Base-by-base conservation (phyloP, 345 rosid genomes). In the Orychophragmus violaceus region DNA sequence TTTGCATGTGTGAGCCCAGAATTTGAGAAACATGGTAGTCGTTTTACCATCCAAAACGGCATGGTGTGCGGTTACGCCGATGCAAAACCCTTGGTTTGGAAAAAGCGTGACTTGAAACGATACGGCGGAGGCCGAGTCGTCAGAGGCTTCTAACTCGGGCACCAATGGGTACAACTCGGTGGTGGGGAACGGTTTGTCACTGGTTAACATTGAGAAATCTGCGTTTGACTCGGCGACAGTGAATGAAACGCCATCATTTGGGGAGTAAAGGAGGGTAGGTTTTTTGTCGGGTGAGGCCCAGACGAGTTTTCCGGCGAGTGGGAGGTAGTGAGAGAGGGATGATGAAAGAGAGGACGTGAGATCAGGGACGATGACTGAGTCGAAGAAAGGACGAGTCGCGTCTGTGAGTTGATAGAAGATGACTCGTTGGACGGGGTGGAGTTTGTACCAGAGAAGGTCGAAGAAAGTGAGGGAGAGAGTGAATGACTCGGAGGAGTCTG, bases 281-380 rank as follows among this genome's bases (percentile, higher is more conserved):
- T 72, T 71, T 0, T 63, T 17, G 11, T 75, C 53, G 22, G 9
- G 24, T 13, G 68, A 7, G 1, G 69, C 57, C 83, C 79, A 76
- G 1, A 23, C n/a, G 61, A 83, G 66, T 54, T 63, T 51, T 0
- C 85, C 83, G 2, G 82, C 76, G 25, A 79, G 56, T 21, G 83
- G 85, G 63, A 76, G 81, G 64, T 66, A 77, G 63, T 77, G 78
- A 10, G 59, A 33, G 69, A 83, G 83, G 5, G 75, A 13, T 12
- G 56, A 55, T 0, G 82, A 77, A 2, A 75, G 80, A 51, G 79
- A 77, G 21, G 57, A 37, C 17, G 75, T 78, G 63, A 82, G 82
- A 2, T 45, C 70, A 0, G 80, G 82, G 11, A 78, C 53, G 63
- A 78, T 52, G 9, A 35, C 64, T 3, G 80, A 77, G 77, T 82